These are phyloP conservation scores for Capronia americana DNA, from an alignment of 2,329 filamentous ascomycete species.

Conservation along the genomic window DNA sequence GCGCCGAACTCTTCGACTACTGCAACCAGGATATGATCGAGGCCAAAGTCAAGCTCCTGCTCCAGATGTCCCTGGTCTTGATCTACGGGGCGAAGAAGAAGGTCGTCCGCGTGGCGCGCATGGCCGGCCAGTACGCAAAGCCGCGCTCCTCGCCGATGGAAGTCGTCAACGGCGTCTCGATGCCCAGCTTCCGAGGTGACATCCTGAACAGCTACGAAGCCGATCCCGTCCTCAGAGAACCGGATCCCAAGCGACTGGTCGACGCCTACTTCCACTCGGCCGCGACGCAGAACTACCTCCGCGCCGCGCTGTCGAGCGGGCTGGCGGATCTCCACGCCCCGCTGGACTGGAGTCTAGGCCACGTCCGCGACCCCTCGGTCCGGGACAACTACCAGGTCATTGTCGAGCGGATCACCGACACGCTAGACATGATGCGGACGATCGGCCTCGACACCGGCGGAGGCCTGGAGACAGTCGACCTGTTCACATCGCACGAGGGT, in stretches of 20 bases:
- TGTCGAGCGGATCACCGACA: conserved; percentile 85
- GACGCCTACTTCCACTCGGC: conserved; percentile 95
- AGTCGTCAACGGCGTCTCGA: conserved; percentile 75
- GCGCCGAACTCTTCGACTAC: conserved; percentile 96
- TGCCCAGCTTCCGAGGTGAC: conserved; percentile 91
- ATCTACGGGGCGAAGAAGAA: conserved; percentile 83
- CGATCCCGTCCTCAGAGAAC: conserved; percentile 71
- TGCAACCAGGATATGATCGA: conserved; percentile 89
- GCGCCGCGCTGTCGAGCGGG: conserved; percentile 80
- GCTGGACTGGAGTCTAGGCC: conserved; percentile 91
- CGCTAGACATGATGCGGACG: conserved; percentile 90
- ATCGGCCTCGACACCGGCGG: conserved; percentile 86
- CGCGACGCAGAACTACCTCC: conserved; percentile 90
- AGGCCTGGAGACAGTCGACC: conserved; percentile 86
- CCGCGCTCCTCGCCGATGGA: conserved; percentile 89
- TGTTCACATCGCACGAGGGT: conserved; percentile 95
- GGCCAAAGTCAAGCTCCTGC: conserved; percentile 91
- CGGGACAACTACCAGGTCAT: conserved; percentile 86
- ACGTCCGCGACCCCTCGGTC: conserved; percentile 81
- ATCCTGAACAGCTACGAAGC: conserved; percentile 85
- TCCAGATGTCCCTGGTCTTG: conserved; percentile 96
- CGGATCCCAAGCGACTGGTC: conserved; percentile 84
- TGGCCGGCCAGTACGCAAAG: conserved; percentile 98
- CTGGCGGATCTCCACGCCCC: conserved; percentile 94
- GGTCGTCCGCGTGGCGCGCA: conserved; percentile 91